These are phyloP conservation scores for Diplosphaera chodatii DNA, from an alignment of 139 green algal genomes.

Conservation along the genomic window DNA sequence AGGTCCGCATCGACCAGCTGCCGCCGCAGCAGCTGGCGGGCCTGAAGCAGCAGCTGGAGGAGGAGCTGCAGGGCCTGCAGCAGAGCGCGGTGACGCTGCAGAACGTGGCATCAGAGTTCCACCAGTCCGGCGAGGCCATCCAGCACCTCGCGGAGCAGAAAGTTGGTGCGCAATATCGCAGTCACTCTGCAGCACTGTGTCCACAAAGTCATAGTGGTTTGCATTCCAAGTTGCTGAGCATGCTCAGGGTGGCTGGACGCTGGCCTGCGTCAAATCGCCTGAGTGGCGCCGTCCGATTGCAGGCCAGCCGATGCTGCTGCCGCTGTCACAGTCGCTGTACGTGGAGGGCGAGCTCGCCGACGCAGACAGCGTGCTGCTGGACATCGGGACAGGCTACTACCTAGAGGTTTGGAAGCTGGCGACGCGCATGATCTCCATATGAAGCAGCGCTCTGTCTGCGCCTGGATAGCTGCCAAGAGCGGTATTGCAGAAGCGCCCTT, in stretches of 20 bases:
- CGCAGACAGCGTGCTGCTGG: constrained; percentile 74
- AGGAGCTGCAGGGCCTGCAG: constrained; percentile 35
- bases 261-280: too few relatives aligned
- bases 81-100: constrained; percentile 37
- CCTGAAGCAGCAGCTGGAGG: constrained; percentile 33
- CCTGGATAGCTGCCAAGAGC: too few relatives aligned
- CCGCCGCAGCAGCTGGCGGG: constrained; percentile 10
- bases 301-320: constrained; percentile 81
- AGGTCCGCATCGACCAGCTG: neutral
- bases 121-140: constrained; percentile 35
- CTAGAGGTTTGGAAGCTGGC: constrained; percentile 76
- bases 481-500: too few relatives aligned
- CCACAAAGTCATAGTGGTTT: too few relatives aligned
- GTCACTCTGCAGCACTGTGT: too few relatives aligned
- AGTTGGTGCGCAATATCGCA: constrained; percentile 20
- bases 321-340: constrained; percentile 84
- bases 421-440: too few relatives aligned
- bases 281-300: too few relatives aligned
- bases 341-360: constrained; percentile 64
- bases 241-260: too few relatives aligned
- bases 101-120: constrained; percentile 43
- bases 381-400: constrained; percentile 90
- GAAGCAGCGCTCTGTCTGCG: too few relatives aligned
- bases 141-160: constrained; percentile 44
- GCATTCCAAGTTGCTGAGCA: too few relatives aligned